These are phyloP conservation scores for Hericium coralloides DNA, from an alignment of 768 basidiomycete genomes.

Conservation along the genomic window DNA sequence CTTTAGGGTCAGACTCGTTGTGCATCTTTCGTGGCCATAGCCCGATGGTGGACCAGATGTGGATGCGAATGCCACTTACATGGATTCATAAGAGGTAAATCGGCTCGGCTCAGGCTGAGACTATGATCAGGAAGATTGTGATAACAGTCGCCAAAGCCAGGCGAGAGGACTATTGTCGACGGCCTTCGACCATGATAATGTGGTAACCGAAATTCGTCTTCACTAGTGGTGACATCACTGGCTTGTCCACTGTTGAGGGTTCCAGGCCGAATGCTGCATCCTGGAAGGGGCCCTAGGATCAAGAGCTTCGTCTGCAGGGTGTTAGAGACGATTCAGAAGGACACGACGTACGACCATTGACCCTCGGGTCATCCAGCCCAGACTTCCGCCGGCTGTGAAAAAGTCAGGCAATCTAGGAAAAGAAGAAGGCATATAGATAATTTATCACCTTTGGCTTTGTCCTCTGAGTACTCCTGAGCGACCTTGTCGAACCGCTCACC, in stretches of 20 bases:
- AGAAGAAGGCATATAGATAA: neutral
- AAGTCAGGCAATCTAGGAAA: neutral
- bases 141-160: too few relatives aligned
- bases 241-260: constrained; percentile 77
- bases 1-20: too few relatives aligned
- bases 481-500: constrained; percentile 83
- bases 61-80: too few relatives aligned
- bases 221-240: constrained; percentile 58
- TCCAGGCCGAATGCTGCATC: constrained; percentile 79
- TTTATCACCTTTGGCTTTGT: constrained; percentile 72
- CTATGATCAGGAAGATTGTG: too few relatives aligned
- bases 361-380: constrained; percentile 82
- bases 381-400: constrained; percentile 63
- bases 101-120: too few relatives aligned
- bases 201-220: constrained; percentile 85
- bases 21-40: too few relatives aligned
- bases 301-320: neutral
- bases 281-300: constrained; percentile 57
- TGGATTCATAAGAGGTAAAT: too few relatives aligned
- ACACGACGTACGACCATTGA: constrained; percentile 61
- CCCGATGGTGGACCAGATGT: too few relatives aligned
- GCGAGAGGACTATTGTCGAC: constrained; percentile 31
- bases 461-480: constrained; percentile 84
- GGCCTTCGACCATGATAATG: constrained; percentile 87
- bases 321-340: neutral